These are phyloP conservation scores for Hortaea werneckii DNA, from an alignment of 2,329 filamentous ascomycete genomes.

Conservation along the genomic window DNA sequence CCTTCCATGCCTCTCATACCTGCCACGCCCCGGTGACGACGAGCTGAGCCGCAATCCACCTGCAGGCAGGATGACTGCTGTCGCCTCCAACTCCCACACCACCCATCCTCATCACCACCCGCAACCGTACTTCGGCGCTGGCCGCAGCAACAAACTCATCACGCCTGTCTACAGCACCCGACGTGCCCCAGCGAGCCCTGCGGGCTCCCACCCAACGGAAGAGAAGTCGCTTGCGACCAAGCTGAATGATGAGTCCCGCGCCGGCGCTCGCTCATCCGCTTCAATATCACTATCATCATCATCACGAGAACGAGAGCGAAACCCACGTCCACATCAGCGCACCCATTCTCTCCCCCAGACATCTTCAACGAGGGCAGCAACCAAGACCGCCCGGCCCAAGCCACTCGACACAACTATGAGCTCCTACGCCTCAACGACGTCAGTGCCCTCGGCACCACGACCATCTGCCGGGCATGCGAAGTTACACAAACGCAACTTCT, in stretches of 20 bases:
- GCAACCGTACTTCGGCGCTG: background rate
- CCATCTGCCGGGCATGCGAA: slow-evolving; percentile 13
- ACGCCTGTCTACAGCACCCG: no score
- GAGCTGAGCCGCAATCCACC: background rate
- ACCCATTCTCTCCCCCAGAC: no score
- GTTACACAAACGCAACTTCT: slow-evolving; percentile 23
- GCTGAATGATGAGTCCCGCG: slow-evolving; percentile 4
- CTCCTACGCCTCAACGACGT: slow-evolving; percentile 6
- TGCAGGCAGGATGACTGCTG: background rate
- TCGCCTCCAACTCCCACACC: background rate
- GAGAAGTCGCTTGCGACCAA: background rate
- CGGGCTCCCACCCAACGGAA: background rate
- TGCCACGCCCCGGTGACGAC: background rate
- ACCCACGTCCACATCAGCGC: no score
- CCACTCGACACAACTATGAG: slow-evolving; percentile 9
- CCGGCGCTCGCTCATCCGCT: background rate
- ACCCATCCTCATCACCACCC: background rate
- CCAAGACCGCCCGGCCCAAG: background rate
- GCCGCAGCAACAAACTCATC: background rate
- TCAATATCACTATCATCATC: no score
- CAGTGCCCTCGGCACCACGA: slow-evolving; percentile 4
- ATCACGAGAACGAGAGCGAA: no score
- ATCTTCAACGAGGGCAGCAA: no score
- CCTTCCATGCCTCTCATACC: background rate
- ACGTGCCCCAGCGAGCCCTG: no score